Conservation (phyloP, 148 eudicot genomes). For the Drosera capensis region DNA sequence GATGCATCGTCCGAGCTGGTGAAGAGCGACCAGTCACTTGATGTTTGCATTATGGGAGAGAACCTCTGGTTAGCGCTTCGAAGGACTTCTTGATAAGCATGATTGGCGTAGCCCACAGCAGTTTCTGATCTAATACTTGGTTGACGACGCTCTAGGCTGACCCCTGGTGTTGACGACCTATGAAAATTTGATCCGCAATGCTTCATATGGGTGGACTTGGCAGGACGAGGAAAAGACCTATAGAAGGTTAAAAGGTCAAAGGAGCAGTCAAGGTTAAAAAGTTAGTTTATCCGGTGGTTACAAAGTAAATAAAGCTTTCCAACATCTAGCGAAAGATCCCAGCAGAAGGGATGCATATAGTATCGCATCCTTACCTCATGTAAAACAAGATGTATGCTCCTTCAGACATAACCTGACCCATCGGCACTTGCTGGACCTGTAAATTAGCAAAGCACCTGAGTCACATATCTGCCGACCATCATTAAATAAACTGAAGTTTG, state of each 20-base stretch:
- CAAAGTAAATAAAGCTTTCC: too few species aligned
- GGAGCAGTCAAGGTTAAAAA: too few species aligned
- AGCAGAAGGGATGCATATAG: too few species aligned
- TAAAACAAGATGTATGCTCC: conserved; percentile 92
- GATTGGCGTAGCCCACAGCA: conserved; percentile 4
- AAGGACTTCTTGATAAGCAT: conserved; percentile 11
- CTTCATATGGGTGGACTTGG: too few species aligned
- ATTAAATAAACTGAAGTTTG: too few species aligned
- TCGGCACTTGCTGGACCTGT: conserved; percentile 68
- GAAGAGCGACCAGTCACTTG: conserved; percentile 89
- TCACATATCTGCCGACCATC: not conserved
- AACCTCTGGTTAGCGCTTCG: conserved; percentile 22
- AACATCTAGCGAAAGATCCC: too few species aligned
- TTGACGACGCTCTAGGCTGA: conserved; percentile 12
- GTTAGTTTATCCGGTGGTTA: too few species aligned
- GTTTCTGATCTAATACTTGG: conserved; percentile 5
- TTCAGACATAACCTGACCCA: conserved; percentile 85
- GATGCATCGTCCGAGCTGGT: conserved; percentile 97
- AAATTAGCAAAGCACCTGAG: conserved; percentile 7
- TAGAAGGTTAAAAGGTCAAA: not conserved
- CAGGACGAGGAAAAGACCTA: conserved; percentile 74
- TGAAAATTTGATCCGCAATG: conserved; percentile 8
- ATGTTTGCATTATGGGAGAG: conserved; percentile 22
- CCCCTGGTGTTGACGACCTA: conserved; percentile 20
- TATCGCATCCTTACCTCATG: conserved; percentile 50